Percentiles rank a stretch among this genome's conserved stretches.
Conservation (phyloP, 2,329 filamentous ascomycete species). For the Tolypocladium sp. region DNA sequence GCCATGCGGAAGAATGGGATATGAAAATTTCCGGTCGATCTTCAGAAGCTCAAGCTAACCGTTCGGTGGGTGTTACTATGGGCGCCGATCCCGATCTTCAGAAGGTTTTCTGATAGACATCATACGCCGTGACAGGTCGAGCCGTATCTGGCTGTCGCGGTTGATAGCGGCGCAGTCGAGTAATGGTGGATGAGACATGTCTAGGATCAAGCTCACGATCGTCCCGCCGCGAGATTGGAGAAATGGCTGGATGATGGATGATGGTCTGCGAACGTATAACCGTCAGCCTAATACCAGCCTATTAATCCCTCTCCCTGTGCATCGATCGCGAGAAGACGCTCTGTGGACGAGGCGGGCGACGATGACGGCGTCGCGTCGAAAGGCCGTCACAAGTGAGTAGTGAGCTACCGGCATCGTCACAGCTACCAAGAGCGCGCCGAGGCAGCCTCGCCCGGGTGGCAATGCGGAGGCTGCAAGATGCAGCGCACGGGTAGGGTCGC, state of each 20-base stretch:
- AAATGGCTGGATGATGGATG: background rate
- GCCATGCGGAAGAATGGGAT: slow-evolving; percentile 13
- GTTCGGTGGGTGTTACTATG: background rate
- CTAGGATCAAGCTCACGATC: background rate
- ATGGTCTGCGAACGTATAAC: background rate
- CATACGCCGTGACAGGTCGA: background rate
- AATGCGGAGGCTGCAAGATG: too few species aligned
- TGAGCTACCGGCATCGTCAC: background rate
- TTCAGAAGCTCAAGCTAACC: slow-evolving; percentile 2
- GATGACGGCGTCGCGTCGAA: background rate
- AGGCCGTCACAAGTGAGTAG: too few species aligned
- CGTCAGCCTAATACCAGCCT: background rate
- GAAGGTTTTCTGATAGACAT: background rate
- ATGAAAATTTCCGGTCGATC: background rate
- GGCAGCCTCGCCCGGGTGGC: too few species aligned
- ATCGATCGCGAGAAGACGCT: background rate
- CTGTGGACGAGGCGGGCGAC: background rate
- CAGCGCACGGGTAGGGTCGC: too few species aligned
- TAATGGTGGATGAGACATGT: background rate
- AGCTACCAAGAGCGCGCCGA: too few species aligned
- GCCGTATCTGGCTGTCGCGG: background rate
- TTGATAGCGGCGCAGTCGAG: background rate
- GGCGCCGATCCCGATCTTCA: background rate
- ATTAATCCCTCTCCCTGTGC: background rate
- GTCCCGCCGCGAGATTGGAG: background rate